Base-by-base conservation (phyloP, 2,329 filamentous ascomycete genomes). In the Penicillium digitatum region DNA sequence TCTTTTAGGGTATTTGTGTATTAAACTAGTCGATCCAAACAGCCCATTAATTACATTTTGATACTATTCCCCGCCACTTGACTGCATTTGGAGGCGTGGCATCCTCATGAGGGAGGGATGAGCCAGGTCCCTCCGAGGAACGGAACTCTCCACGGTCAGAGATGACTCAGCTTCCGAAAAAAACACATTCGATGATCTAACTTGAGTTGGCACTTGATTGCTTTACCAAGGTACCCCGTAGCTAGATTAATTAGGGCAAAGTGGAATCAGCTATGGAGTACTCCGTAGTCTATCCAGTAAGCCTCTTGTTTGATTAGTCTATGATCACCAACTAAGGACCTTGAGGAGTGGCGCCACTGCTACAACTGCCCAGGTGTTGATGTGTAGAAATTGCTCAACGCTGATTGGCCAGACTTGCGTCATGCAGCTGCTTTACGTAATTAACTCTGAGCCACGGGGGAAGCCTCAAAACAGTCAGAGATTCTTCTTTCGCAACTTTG, bases 351-450 rank as follows among this genome's bases (percentile, higher is more conserved):
- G 67, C 65, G 65, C 66, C 69, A 70, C 65, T 55, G 29, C 43
- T 18, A 26, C 8, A 3, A 31, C 11, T 32, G 20, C 43, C n/a
- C n/a, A n/a, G n/a, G n/a, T n/a, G n/a, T n/a, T 24, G 27, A 1
- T 68, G 70, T 62, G 66, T 73, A 71, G 71, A 75, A 76, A 75
- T 67, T 63, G 59, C 55, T 70, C 18, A 16, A 56, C 32, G 48
- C 55, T 75, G 71, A 76, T 76, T 76, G 74, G 74, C 48, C 34
- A 12, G 3, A 8, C n/a, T 0, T 48, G 35, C 48, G 48, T 61
- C 61, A 64, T 61, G 60, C 57, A 61, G 61, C 59, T 35, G 45
- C 34, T 43, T 67, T 70, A 69, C 60, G 61, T 66, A 67, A 67
- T 54, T 53, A n/a, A 31, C 38, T 53, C 54, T 37, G 57, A 40